A percentile compares a stretch with the other conserved stretches of the same genome.
Conservation (phyloP, 768 basidiomycete species). For the Lactifluus subvellereus region DNA sequence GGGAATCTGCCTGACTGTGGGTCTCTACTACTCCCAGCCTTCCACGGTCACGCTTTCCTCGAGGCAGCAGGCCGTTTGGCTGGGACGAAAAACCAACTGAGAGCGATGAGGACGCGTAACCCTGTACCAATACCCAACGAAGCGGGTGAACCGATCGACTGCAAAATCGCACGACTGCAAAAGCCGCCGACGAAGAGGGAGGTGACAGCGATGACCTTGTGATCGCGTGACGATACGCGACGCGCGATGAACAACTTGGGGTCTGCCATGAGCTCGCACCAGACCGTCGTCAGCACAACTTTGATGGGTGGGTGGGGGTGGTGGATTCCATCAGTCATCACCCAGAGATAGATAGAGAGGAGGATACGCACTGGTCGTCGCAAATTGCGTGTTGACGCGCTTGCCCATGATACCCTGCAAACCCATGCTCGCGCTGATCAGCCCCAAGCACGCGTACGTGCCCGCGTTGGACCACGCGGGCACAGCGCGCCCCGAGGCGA, state of each 20-base stretch:
- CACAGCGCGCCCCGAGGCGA: slow-evolving; percentile 48
- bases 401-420: slow-evolving; percentile 85
- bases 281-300: slow-evolving; percentile 83
- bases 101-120: slow-evolving; percentile 51
- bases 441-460: slow-evolving; percentile 67
- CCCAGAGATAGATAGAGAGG: neutral
- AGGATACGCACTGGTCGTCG: slow-evolving; percentile 56
- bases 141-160: slow-evolving; percentile 52
- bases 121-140: slow-evolving; percentile 65
- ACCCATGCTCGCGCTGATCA: slow-evolving; percentile 76
- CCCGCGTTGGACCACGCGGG: slow-evolving; percentile 66
- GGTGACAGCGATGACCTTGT: slow-evolving; percentile 59
- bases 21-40: neutral
- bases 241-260: slow-evolving; percentile 61
- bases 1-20: neutral
- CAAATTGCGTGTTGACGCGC: slow-evolving; percentile 71
- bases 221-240: slow-evolving; percentile 58
- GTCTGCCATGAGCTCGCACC: slow-evolving; percentile 84
- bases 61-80: slow-evolving; percentile 28
- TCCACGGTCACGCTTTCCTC: neutral
- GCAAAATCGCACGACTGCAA: slow-evolving; percentile 51
- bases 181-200: slow-evolving; percentile 78
- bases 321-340: neutral
- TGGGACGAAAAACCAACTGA: slow-evolving; percentile 64
- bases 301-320: neutral